These are phyloP conservation scores for Fusarium sp. DNA, from an alignment of 2,329 filamentous ascomycete species.

Conservation along the genomic window DNA sequence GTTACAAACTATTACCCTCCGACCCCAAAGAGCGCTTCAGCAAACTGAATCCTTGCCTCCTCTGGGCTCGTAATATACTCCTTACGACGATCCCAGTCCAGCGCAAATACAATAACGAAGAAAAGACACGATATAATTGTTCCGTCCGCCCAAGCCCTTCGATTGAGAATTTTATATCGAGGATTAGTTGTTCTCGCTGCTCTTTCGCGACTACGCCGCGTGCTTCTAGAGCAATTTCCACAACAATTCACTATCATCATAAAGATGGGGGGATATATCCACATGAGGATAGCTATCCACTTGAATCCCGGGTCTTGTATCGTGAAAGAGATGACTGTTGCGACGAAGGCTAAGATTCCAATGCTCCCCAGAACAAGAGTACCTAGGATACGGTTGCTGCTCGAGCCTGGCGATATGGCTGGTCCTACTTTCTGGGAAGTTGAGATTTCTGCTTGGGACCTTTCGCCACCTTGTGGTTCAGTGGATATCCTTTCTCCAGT, in stretches of 20 bases:
- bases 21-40: neutral
- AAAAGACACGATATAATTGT: neutral
- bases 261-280: neutral
- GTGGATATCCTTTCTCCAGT: neutral
- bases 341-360: neutral
- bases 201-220: neutral
- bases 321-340: neutral
- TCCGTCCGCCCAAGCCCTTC: neutral
- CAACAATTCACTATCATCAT: neutral
- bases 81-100: neutral
- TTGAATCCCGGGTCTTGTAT: neutral
- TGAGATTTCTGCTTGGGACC: neutral
- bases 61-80: neutral
- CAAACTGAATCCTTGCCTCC: neutral
- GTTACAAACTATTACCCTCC: neutral
- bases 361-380: neutral
- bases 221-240: neutral
- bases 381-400: neutral
- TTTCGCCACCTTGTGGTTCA: neutral
- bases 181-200: neutral
- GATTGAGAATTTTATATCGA: neutral
- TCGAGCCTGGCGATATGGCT: neutral
- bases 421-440: neutral
- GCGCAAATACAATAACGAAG: neutral
- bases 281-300: neutral